Evolutionary conservation across 2,329 filamentous ascomycete species (phyloP), one percentile per base, ranked within the genome.

Genomic region (Beauveria brongniartii): DNA sequence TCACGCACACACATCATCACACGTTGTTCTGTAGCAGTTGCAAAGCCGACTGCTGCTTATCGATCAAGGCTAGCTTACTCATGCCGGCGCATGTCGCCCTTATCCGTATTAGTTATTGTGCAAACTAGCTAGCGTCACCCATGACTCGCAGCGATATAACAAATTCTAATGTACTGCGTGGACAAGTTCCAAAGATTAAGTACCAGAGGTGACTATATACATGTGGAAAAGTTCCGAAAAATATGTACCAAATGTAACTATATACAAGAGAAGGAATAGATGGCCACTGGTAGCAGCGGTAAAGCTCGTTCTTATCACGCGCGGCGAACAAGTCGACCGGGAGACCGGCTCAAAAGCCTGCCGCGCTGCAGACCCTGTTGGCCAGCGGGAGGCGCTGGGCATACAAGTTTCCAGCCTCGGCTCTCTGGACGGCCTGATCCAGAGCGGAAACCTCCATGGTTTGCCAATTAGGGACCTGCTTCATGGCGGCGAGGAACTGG

Each of bases 351-450:
- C 48, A 61, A 9, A 61, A 61, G 16, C 58, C 58, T 26, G 50
- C 58, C 34, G 58, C 50, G 14, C 34, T 53, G 58, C 58, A 61
- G 34, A 55, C 51, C 50, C 55, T 51, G 26, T 34, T 53, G 6
- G 58, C 58, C n/a, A 55, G 51, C 10, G 58, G 58, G 12, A 61
- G 50, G 40, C 58, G 58, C 58, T 61, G 58, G 18, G 51, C 58
- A 26, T 61, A 61, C n/a, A 61, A 12, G 41, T 61, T 61, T 5
- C 58, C 58, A 18, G 58, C 58, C 43, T 61, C 58, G 18, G 58
- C 58, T 22, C 20, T 61, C 59, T 61, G 59, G 34, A 61, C 59
- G 22, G 51, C 52, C 44, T 61, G 59, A 24, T 56, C 51, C 7
- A 61, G 59, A 1, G 59, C 52, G 18, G 59, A 55, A 7, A 61